Evolutionary conservation across 257 asterid genomes (phyloP), one percentile per base, ranked within the genome.

Genomic region (Plantago ovata): DNA sequence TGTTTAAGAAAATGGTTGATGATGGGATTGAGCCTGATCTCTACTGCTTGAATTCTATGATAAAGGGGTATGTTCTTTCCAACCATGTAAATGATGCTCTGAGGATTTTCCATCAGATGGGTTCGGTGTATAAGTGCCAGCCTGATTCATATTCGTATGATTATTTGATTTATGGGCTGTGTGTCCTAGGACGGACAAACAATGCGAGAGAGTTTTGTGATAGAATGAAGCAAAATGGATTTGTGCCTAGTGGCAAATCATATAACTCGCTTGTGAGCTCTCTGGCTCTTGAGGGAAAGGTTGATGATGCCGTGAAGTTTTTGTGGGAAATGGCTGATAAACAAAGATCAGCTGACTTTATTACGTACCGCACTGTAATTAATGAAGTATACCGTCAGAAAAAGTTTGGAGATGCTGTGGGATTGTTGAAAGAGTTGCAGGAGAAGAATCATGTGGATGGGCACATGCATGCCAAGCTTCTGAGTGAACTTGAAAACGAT

Each of bases 1-100:
- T 91, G 57, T 91, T 91, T 70, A 85, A 72, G 76, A 89, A 87
- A 75, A 91, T 91, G 98, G 72, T 87, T 38, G 84, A 76, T 59
- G 96, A 87, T 78, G 94, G 90, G 44, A 66, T 85, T 23, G 93
- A 91, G 77, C 96, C 98, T 10, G 96, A 91, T 78, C 58, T 85
- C 14, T 79, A 81, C 62, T 70, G 92, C 22, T 74, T 91, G 84
- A 91, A 91, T 74, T 79, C 77, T 50, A 76, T 91, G 96, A 91
- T 91, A 63, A 91, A 91, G 65, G 98, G 98, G 7, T 91, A 91
- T 58, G 98, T 91, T 68, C 78, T 91, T 45, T 87, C 96, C 0
- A 84, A 87, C 67, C 96, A 91, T 69, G 84, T 91, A 8, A 87
- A 91, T 64, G 98, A 91, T 65, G 98, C 96, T 13, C 89, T 91